Evolutionary conservation across 305 asterid genomes (phyloP), one percentile per base, ranked within the genome.

Genomic region (Salvia sclarea): DNA sequence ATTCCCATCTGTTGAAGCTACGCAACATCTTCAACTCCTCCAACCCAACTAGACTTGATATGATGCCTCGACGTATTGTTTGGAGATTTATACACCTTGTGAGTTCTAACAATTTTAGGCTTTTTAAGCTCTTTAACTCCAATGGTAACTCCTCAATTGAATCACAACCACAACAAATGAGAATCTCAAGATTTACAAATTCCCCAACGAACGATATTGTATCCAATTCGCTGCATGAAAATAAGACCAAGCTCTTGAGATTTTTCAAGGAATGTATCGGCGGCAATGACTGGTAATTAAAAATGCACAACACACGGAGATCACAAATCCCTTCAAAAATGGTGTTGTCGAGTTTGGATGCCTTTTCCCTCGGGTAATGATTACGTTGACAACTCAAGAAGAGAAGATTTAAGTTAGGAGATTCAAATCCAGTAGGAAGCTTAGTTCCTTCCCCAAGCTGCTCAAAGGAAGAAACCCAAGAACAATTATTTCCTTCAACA

Each of bases 291-390:
- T 13, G 3, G 33, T 28, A 25, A 6, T 0, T n/a, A 7, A 1
- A 3, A 6, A 84, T 33, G 48, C 18, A 66, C 62, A 83, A 41
- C 59, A 83, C 82, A 28, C 22, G 63, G 12, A 83, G 81, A n/a
- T 28, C 21, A 11, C 2, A 47, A 70, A 65, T 74, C 13, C 69
- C 56, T n/a, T 25, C 16, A 54, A 73, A 66, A 47, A 66, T 61
- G 41, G 1, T n/a, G n/a, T n/a, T n/a, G n/a, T n/a, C n/a, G n/a
- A n/a, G n/a, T n/a, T n/a, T n/a, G n/a, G n/a, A n/a, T n/a, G n/a
- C n/a, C n/a, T n/a, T n/a, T n/a, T n/a, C n/a, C n/a, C n/a, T n/a
- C n/a, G n/a, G n/a, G n/a, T n/a, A n/a, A n/a, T n/a, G n/a, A n/a
- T n/a, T n/a, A n/a, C n/a, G 2, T n/a, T n/a, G n/a, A n/a, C n/a